These are phyloP conservation scores for Simplicillium aogashimaense DNA, from an alignment of 2,329 filamentous ascomycete genomes.

Conservation along the genomic window DNA sequence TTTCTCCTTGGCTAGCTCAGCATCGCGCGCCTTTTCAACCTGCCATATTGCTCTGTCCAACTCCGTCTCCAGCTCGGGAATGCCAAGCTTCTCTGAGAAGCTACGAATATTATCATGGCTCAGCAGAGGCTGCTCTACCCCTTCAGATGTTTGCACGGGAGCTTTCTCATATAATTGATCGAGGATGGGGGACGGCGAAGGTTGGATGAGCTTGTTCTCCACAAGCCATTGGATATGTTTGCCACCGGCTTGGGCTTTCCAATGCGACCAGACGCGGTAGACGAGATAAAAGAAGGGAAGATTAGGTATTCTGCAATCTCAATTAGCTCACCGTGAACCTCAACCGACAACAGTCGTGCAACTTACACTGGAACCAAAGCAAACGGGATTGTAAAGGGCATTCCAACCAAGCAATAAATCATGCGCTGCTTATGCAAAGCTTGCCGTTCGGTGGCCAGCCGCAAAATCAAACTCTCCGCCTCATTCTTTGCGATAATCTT, in stretches of 20 bases:
- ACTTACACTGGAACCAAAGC: slow-evolving; percentile 77
- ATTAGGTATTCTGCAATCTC: slow-evolving; percentile 62
- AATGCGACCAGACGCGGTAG: slow-evolving; percentile 88
- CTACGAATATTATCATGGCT: slow-evolving; percentile 42
- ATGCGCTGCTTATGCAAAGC: slow-evolving; percentile 66
- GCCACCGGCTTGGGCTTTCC: slow-evolving; percentile 75
- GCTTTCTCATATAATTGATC: slow-evolving; percentile 61
- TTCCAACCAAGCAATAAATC: slow-evolving; percentile 70
- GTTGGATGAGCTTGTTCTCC: slow-evolving; percentile 58
- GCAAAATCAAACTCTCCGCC: slow-evolving; percentile 56
- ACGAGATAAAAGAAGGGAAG: slow-evolving; percentile 93
- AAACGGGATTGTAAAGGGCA: slow-evolving; percentile 77
- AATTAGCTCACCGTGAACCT: neutral
- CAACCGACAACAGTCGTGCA: slow-evolving; percentile 1
- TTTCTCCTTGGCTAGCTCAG: too few species aligned
- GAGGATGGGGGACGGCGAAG: slow-evolving; percentile 56
- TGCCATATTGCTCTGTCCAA: slow-evolving; percentile 70
- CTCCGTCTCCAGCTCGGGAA: slow-evolving; percentile 63
- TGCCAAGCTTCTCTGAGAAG: slow-evolving; percentile 51
- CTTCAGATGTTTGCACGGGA: slow-evolving; percentile 12
- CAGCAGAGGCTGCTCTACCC: slow-evolving; percentile 27
- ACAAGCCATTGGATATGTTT: slow-evolving; percentile 77
- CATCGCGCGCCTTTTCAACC: slow-evolving; percentile 42
- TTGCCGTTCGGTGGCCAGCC: slow-evolving; percentile 72
- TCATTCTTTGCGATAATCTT: slow-evolving; percentile 55